A percentile compares a stretch with the other conserved stretches of the same genome.
phyloP scores from a whole-genome alignment of 805 yeast species.

The Kodamaea sagamina region DNA sequence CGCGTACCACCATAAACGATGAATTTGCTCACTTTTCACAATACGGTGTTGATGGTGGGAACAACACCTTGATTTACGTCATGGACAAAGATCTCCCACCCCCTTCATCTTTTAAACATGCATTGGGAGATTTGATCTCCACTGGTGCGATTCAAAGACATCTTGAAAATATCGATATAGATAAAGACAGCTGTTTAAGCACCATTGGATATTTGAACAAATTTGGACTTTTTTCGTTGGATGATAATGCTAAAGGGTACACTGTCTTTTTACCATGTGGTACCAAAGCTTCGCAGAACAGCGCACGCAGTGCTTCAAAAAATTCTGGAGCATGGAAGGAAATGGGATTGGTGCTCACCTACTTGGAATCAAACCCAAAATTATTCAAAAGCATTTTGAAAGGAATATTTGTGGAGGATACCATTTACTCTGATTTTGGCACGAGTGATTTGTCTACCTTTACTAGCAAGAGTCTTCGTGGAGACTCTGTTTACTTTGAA shows the following conservation, averaged over 20 bases:
- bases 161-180: constrained; percentile 32
- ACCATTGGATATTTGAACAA: constrained; percentile 60
- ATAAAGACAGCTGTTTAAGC: constrained; percentile 54
- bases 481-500: constrained; percentile 28
- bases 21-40: constrained; percentile 47
- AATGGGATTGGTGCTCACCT: constrained; percentile 59
- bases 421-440: constrained; percentile 65
- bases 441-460: constrained; percentile 22
- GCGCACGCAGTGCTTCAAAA: neutral
- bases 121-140: constrained; percentile 54
- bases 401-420: constrained; percentile 60
- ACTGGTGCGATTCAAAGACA: constrained; percentile 31
- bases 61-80: constrained; percentile 61
- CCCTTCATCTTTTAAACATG: constrained; percentile 64
- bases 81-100: constrained; percentile 59
- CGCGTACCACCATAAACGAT: constrained; percentile 52
- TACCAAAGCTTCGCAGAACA: neutral
- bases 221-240: constrained; percentile 52
- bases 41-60: constrained; percentile 53
- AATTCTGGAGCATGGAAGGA: constrained; percentile 57
- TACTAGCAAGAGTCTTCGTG: constrained; percentile 26
- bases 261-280: constrained; percentile 79
- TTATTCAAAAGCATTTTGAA: constrained; percentile 55
- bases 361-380: constrained; percentile 53
- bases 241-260: constrained; percentile 61